These are phyloP conservation scores for Boletus fagicola DNA, from an alignment of 768 basidiomycete genomes.

Conservation along the genomic window DNA sequence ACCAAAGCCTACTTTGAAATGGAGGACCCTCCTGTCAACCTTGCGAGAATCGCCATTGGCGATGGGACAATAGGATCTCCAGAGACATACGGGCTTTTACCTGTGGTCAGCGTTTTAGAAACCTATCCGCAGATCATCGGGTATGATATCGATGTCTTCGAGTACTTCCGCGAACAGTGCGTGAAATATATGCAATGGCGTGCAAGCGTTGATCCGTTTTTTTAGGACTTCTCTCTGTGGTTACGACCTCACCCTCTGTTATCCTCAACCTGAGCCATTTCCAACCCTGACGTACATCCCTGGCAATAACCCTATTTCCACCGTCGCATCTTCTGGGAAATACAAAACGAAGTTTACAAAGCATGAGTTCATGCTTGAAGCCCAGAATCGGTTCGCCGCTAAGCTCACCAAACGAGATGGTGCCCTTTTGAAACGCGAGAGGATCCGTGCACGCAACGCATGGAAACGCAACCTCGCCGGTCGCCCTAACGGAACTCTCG, in stretches of 20 bases:
- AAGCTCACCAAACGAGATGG: constrained; percentile 24
- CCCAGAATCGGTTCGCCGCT: constrained; percentile 19
- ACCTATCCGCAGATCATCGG: constrained; percentile 77
- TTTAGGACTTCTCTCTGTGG: constrained; percentile 62
- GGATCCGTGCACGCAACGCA: constrained; percentile 22
- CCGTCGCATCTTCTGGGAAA: not conserved
- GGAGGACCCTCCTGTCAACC: constrained; percentile 61
- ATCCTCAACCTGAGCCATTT: constrained; percentile 58
- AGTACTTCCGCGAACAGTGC: constrained; percentile 69
- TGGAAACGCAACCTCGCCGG: constrained; percentile 48
- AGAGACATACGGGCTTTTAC: constrained; percentile 49
- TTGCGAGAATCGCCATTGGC: constrained; percentile 69
- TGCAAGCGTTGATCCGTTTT: not conserved
- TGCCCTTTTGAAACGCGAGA: constrained; percentile 25
- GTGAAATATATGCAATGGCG: constrained; percentile 22
- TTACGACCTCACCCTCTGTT: constrained; percentile 64
- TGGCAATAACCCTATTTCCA: constrained; percentile 14
- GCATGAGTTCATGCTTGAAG: constrained; percentile 22
- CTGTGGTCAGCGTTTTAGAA: constrained; percentile 60
- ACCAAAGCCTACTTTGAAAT: constrained; percentile 66
- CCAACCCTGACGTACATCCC: constrained; percentile 31
- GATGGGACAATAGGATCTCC: constrained; percentile 59
- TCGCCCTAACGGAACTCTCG: constrained; percentile 53
- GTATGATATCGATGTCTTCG: constrained; percentile 63
- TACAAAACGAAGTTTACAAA: constrained; percentile 22